Evolutionary conservation across 352 stramenopile genomes (phyloP), one percentile per base, ranked within the genome.

Genomic region (Phytophthora crassamura): DNA sequence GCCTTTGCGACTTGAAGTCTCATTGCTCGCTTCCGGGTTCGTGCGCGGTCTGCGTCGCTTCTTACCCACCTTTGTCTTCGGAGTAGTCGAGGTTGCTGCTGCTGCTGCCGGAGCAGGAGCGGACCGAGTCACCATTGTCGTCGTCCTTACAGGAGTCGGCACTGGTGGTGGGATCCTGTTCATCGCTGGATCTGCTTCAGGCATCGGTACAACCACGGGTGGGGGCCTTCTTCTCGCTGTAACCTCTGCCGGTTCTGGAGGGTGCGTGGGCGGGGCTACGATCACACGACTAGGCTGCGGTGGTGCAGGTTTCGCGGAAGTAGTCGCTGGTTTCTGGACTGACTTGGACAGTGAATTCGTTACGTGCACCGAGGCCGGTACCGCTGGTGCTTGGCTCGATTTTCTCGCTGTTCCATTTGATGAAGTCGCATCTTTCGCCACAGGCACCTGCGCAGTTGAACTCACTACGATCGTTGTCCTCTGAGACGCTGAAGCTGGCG

Each of bases 41-140:
- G 64, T 68, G 18, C 25, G 55, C 18, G 47, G 48, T 15, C 75
- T 54, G 11, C 53, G 45, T 25, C 75, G 70, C 25, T 84, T 84
- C 53, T 72, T 84, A 14, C 67, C 43, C 20, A 38, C 60, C 20
- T 50, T 67, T 10, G 47, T 30, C 39, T 38, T 71, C 0, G 53
- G 18, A 7, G 41, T n/a, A 43, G 16, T 39, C 34, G 57, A 25
- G 33, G 35, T 9, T 52, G 52, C 22, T 54, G 39, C 15, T 15
- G 58, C 34, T 51, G 15, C 2, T 50, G 40, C 10, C 14, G 64
- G 41, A 38, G 49, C 20, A 43, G 36, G 43, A n/a, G 42, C 14
- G 45, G 50, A 59, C 32, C 3, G 48, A 7, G 22, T 48, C 35
- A 6, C 25, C 3, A 52, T 32, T 48, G 25, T 36, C 20, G 14